A percentile compares a stretch with the other conserved stretches of the same genome.
These are phyloP conservation scores for Papiliotrema fonsecae DNA, from an alignment of 1,284 basidiomycete species.

Conservation along the genomic window DNA sequence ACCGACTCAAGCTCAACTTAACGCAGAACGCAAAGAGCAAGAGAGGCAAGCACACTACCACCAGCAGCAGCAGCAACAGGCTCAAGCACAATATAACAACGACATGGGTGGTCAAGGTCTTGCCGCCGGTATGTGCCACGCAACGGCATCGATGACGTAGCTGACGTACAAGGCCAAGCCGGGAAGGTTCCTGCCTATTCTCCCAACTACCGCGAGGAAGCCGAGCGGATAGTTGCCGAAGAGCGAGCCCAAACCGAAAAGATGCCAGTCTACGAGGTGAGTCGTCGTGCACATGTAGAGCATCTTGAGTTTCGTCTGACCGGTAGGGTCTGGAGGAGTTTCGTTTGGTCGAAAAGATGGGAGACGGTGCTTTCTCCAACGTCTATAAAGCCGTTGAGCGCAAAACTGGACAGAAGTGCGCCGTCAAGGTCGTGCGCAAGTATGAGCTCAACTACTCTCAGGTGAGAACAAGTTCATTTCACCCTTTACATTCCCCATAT, in stretches of 20 bases:
- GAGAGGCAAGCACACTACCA: too few species aligned
- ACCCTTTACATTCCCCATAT: constrained; percentile 18
- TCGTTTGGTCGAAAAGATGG: constrained; percentile 84
- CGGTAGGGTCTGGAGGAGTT: constrained; percentile 74
- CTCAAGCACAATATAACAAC: constrained; percentile 34
- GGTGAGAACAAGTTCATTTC: constrained; percentile 60
- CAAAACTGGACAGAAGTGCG: constrained; percentile 73
- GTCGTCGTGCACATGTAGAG: constrained; percentile 4
- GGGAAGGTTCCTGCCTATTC: constrained; percentile 33
- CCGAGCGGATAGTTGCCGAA: constrained; percentile 70
- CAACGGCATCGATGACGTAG: background rate
- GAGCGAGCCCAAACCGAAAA: constrained; percentile 67
- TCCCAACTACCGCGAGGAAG: constrained; percentile 56
- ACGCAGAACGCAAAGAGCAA: constrained; percentile 31
- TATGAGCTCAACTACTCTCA: constrained; percentile 91
- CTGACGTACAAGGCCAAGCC: background rate
- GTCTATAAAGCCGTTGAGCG: constrained; percentile 91
- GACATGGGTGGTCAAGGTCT: constrained; percentile 28
- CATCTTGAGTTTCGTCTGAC: constrained; percentile 3
- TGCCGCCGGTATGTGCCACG: constrained; percentile 9
- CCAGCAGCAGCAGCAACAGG: constrained; percentile 43
- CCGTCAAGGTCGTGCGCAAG: constrained; percentile 97
- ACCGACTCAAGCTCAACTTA: constrained; percentile 8
- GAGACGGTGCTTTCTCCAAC: constrained; percentile 97
- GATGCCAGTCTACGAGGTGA: constrained; percentile 68